Evolutionary conservation across 768 basidiomycete species (phyloP).

Genomic region (Polyporus arcularius): DNA sequence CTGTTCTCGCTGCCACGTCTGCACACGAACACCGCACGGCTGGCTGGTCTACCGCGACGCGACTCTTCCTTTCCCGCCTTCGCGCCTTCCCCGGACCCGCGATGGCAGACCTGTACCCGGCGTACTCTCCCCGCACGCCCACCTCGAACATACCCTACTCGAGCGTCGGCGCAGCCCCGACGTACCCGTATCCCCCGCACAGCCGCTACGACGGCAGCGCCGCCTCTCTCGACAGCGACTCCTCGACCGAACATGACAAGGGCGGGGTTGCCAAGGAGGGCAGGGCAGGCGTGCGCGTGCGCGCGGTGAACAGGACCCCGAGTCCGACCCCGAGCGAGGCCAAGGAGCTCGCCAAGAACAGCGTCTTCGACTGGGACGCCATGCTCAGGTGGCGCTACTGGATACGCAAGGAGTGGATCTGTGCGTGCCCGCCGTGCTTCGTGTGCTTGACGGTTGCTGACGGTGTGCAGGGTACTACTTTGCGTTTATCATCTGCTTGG

Average conservation of each 20-base stretch:
- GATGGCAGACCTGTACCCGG: constrained; percentile 20
- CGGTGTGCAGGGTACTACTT: constrained; percentile 36
- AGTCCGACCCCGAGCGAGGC: constrained; percentile 39
- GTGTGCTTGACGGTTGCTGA: not conserved
- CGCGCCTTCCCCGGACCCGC: not conserved
- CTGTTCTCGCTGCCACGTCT: not conserved
- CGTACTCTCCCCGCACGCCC: constrained; percentile 17
- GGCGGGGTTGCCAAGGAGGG: not conserved
- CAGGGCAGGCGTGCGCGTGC: constrained; percentile 16
- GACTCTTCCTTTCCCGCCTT: not conserved
- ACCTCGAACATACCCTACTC: constrained; percentile 18
- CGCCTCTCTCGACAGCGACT: constrained; percentile 20
- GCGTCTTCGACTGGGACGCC: constrained; percentile 34
- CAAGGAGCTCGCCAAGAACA: constrained; percentile 28
- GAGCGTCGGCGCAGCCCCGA: constrained; percentile 9
- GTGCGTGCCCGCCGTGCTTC: constrained; percentile 23
- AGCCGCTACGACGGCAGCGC: constrained; percentile 17
- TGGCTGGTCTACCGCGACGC: constrained; percentile 12
- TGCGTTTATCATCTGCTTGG: constrained; percentile 28
- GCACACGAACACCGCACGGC: not conserved
- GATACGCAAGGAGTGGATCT: constrained; percentile 36
- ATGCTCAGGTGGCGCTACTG: constrained; percentile 32
- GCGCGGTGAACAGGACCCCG: constrained; percentile 31
- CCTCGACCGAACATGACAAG: constrained; percentile 11
- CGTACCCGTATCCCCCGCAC: constrained; percentile 20